Percentiles rank a stretch among this genome's conserved stretches.
Evolutionary conservation across 768 basidiomycete genomes (phyloP).

Genomic region (Hericium rajendrae): DNA sequence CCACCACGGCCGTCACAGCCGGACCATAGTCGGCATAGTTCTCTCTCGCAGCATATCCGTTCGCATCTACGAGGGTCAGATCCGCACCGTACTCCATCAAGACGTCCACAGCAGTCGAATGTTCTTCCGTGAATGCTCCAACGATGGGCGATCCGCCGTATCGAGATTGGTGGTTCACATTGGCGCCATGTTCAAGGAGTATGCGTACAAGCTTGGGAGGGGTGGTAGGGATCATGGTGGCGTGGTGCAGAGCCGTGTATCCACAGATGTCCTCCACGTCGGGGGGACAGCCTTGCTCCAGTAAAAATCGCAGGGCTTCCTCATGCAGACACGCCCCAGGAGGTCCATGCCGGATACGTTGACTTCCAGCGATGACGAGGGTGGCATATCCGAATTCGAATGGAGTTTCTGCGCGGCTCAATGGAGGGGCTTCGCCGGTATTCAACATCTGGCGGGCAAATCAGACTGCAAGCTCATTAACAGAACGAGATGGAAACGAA

Average conservation of each 20-base stretch:
- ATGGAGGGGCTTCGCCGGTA: slow-evolving; percentile 9
- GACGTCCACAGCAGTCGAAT: slow-evolving; percentile 25
- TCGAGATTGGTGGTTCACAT: slow-evolving; percentile 38
- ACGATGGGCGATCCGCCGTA: slow-evolving; percentile 37
- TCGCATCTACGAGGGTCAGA: slow-evolving; percentile 28
- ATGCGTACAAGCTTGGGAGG: slow-evolving; percentile 25
- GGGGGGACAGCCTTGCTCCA: slow-evolving; percentile 30
- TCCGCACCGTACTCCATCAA: slow-evolving; percentile 43
- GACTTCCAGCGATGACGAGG: slow-evolving; percentile 11
- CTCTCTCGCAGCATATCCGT: slow-evolving; percentile 26
- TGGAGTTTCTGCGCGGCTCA: slow-evolving; percentile 13
- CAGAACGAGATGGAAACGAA: background rate
- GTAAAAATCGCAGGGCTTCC: slow-evolving; percentile 29
- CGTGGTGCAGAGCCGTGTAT: slow-evolving; percentile 41
- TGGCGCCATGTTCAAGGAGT: slow-evolving; percentile 36
- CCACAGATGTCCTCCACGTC: slow-evolving; percentile 37
- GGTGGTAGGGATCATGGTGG: slow-evolving; percentile 22
- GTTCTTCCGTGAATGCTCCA: slow-evolving; percentile 20
- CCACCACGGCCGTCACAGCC: slow-evolving; percentile 32
- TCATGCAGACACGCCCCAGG: slow-evolving; percentile 14
- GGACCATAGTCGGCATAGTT: slow-evolving; percentile 29
- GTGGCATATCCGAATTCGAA: slow-evolving; percentile 13
- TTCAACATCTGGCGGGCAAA: background rate
- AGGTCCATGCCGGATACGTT: background rate
- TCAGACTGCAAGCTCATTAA: background rate